phyloP scores from a whole-genome alignment of 192 early-diverging fungal species.

The Umbelopsis sp. region DNA sequence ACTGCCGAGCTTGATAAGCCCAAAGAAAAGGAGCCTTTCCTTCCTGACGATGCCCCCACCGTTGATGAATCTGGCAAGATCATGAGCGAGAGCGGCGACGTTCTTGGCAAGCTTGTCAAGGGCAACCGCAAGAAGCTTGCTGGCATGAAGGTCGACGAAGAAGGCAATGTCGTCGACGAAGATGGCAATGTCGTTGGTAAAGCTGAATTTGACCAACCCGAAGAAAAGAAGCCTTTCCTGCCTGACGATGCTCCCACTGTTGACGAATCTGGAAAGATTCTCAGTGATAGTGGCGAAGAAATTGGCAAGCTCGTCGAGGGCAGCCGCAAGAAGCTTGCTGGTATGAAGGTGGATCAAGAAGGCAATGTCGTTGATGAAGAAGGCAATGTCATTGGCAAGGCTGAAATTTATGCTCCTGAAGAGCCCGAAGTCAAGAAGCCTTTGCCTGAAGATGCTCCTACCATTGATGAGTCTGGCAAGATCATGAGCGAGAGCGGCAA shows the following conservation, averaged over 20 bases:
- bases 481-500: constrained; percentile 1
- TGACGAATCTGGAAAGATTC: constrained; percentile 17
- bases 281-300: not conserved
- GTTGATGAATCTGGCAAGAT: constrained; percentile 27
- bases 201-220: constrained; percentile 5
- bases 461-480: constrained; percentile 25
- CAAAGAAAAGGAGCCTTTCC: not conserved
- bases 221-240: not conserved
- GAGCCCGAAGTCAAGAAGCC: not conserved
- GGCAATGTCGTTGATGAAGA: constrained; percentile 19
- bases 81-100: not conserved
- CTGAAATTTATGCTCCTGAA: not conserved
- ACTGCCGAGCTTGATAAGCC: constrained; percentile 13
- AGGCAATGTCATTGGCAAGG: constrained; percentile 24
- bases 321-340: not conserved
- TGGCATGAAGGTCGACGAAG: constrained; percentile 23
- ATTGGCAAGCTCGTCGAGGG: constrained; percentile 12
- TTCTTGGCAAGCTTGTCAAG: constrained; percentile 18
- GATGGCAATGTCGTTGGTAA: constrained; percentile 22
- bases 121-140: not conserved
- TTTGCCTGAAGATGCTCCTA: constrained; percentile 14
- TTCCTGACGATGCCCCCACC: constrained; percentile 12
- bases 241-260: constrained; percentile 17
- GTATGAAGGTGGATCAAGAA: constrained; percentile 16
- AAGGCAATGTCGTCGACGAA: constrained; percentile 26